A percentile compares a stretch with the other conserved stretches of the same genome.
phyloP scores from a whole-genome alignment of 805 yeast genomes.

The Metschnikowia proteae region DNA sequence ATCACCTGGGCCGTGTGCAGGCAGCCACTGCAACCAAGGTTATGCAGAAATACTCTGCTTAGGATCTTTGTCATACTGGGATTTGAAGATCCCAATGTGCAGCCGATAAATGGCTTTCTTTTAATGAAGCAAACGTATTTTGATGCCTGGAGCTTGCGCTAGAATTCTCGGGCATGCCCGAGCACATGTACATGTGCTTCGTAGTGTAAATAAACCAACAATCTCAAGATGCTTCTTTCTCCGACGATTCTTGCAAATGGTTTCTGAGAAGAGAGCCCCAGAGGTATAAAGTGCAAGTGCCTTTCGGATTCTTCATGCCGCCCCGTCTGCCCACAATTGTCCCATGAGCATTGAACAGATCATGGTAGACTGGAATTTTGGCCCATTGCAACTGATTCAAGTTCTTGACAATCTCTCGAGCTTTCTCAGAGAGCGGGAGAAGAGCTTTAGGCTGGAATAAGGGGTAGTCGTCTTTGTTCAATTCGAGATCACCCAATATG shows the following conservation, averaged over 20 bases:
- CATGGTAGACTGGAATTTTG: conserved; percentile 69
- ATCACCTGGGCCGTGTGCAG: background rate
- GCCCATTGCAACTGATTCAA: conserved; percentile 70
- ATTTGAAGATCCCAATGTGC: no score
- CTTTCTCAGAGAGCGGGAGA: conserved; percentile 36
- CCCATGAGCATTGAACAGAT: conserved; percentile 78
- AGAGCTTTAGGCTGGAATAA: conserved; percentile 30
- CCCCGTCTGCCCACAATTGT: conserved; percentile 80
- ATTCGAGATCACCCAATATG: background rate
- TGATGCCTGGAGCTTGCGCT: no score
- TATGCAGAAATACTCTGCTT: background rate
- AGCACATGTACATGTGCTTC: no score
- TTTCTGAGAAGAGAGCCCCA: conserved; percentile 43
- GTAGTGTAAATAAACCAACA: no score
- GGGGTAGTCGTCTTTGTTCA: conserved; percentile 18
- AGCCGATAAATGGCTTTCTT: no score
- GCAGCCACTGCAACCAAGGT: background rate
- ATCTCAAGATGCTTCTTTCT: background rate
- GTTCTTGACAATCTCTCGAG: conserved; percentile 44
- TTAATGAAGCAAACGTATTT: no score
- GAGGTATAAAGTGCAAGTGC: conserved; percentile 49
- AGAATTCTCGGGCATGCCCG: no score
- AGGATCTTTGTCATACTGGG: no score
- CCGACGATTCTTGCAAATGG: conserved; percentile 17
- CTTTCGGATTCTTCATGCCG: conserved; percentile 45